phyloP scores from a whole-genome alignment of 306 rosid genomes.

The Gastrolobium villosum region DNA sequence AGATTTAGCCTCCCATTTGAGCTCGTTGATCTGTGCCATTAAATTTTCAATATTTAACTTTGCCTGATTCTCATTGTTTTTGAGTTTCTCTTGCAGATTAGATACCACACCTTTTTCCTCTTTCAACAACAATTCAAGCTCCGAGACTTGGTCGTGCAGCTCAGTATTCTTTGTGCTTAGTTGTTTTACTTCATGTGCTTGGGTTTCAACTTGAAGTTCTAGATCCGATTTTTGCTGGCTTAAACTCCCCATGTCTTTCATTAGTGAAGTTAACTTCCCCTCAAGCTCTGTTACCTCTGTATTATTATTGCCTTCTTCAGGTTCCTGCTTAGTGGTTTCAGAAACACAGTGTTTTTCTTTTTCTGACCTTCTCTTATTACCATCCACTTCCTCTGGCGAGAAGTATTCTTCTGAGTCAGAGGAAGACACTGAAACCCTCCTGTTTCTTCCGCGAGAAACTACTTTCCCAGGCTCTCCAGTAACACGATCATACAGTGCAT shows the following conservation, averaged over 20 bases:
- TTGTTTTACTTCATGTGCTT: slow-evolving; percentile 51
- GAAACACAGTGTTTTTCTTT: slow-evolving; percentile 1
- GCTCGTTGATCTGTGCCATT: slow-evolving; percentile 42
- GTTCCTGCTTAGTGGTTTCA: slow-evolving; percentile 27
- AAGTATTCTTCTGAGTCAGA: slow-evolving; percentile 77
- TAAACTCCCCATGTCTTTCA: slow-evolving; percentile 50
- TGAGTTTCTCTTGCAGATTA: slow-evolving; percentile 44
- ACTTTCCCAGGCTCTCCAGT: slow-evolving; percentile 56
- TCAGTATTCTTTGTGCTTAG: slow-evolving; percentile 46
- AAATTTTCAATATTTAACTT: slow-evolving; percentile 45
- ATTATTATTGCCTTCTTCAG: slow-evolving; percentile 10
- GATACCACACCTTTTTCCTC: slow-evolving; percentile 46
- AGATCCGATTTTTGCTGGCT: slow-evolving; percentile 51
- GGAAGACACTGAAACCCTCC: slow-evolving; percentile 39
- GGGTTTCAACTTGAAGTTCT: slow-evolving; percentile 56
- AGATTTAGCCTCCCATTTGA: slow-evolving; percentile 44
- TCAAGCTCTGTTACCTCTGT: slow-evolving; percentile 44
- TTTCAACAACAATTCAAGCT: slow-evolving; percentile 59
- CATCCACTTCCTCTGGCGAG: slow-evolving; percentile 73
- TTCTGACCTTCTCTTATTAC: slow-evolving; percentile 38
- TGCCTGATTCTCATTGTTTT: slow-evolving; percentile 43
- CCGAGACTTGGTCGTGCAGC: slow-evolving; percentile 40
- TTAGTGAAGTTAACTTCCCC: slow-evolving; percentile 44
- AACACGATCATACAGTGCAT: slow-evolving; percentile 63
- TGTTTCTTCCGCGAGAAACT: slow-evolving; percentile 41